A percentile compares a stretch with the other conserved stretches of the same genome.
Conservation (phyloP, 2,329 filamentous ascomycete species). For the Phialocephala subalpina region DNA sequence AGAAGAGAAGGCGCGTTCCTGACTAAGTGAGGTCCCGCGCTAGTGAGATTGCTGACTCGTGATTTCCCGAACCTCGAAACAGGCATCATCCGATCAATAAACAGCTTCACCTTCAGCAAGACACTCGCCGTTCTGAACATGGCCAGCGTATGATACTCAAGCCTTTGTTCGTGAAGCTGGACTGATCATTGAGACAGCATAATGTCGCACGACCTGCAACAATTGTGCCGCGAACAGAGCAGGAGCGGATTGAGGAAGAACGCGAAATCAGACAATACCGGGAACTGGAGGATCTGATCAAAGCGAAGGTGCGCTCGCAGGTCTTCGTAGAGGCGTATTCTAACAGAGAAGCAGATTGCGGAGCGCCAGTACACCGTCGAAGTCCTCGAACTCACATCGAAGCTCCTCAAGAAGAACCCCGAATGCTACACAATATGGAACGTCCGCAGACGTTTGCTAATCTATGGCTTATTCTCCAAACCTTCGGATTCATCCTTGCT, state of each 20-base stretch:
- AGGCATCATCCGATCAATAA: slow-evolving; percentile 4
- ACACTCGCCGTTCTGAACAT: slow-evolving; percentile 37
- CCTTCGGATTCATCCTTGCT: slow-evolving; percentile 57
- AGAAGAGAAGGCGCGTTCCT: slow-evolving; percentile 26
- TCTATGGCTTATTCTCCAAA: slow-evolving; percentile 63
- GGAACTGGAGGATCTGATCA: slow-evolving; percentile 72
- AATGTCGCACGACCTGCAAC: slow-evolving; percentile 76
- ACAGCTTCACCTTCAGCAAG: slow-evolving; percentile 17
- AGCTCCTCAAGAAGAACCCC: slow-evolving; percentile 78
- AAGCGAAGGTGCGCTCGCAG: slow-evolving; percentile 61
- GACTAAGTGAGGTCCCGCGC: slow-evolving; percentile 16
- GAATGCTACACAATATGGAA: slow-evolving; percentile 96
- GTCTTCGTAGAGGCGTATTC: slow-evolving; percentile 10
- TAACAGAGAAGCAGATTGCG: slow-evolving; percentile 39
- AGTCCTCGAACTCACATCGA: slow-evolving; percentile 74
- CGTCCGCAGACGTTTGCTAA: slow-evolving; percentile 77
- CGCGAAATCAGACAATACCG: slow-evolving; percentile 81
- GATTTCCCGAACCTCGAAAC: slow-evolving; percentile 18
- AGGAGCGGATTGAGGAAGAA: slow-evolving; percentile 75
- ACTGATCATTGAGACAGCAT: slow-evolving; percentile 66
- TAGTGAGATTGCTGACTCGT: slow-evolving; percentile 35
- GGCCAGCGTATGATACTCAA: slow-evolving; percentile 46
- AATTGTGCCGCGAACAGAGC: slow-evolving; percentile 67
- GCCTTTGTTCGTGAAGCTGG: slow-evolving; percentile 29
- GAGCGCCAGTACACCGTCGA: slow-evolving; percentile 51